These are phyloP conservation scores for Penicillium sp. DNA, from an alignment of 2,329 filamentous ascomycete genomes.

Conservation along the genomic window DNA sequence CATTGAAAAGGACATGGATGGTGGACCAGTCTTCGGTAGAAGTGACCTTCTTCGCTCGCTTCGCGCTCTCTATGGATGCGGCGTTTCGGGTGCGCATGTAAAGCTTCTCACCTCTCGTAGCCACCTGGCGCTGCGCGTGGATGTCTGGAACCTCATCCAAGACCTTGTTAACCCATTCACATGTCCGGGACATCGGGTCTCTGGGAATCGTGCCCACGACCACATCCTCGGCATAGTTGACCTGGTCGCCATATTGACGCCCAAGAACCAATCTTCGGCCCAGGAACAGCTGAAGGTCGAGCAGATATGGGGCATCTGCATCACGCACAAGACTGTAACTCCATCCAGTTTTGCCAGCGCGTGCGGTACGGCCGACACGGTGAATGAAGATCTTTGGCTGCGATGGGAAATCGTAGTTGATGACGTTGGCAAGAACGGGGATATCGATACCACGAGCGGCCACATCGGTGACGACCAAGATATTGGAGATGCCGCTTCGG, in stretches of 20 bases:
- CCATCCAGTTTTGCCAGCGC: conserved; percentile 91
- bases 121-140: conserved; percentile 66
- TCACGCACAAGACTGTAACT: conserved; percentile 89
- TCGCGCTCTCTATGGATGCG: conserved; percentile 86
- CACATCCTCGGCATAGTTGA: conserved; percentile 78
- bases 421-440: conserved; percentile 89
- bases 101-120: conserved; percentile 84
- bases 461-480: conserved; percentile 94
- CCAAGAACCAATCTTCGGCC: conserved; percentile 80
- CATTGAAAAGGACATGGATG: conserved; percentile 76
- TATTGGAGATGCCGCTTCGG: conserved; percentile 76
- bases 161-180: conserved; percentile 81
- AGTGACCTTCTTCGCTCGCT: conserved; percentile 76
- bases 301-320: conserved; percentile 82
- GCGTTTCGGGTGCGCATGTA: conserved; percentile 88
- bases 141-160: conserved; percentile 75
- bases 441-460: conserved; percentile 98
- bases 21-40: conserved; percentile 68
- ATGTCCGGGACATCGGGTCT: conserved; percentile 69
- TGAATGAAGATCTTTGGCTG: conserved; percentile 97
- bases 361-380: conserved; percentile 89
- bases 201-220: conserved; percentile 75
- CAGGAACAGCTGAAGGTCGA: conserved; percentile 92
- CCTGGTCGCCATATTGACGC: conserved; percentile 56
- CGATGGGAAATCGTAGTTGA: conserved; percentile 97